Evolutionary conservation across 176 grass and related monocot genomes (phyloP).

Genomic region (Musa acuminata): DNA sequence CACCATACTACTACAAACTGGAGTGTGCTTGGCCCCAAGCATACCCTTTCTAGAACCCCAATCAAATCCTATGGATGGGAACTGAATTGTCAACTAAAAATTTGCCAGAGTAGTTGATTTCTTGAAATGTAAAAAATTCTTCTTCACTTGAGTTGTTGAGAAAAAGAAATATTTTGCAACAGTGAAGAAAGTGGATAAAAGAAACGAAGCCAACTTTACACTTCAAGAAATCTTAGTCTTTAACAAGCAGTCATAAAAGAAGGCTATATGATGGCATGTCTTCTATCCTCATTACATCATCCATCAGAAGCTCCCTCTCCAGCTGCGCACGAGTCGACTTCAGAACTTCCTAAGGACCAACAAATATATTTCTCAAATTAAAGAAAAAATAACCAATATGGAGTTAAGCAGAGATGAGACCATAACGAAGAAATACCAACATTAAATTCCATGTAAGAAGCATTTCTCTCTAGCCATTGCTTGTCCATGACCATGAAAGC

Average conservation of each 20-base stretch:
- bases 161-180: background rate
- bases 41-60: too few relatives aligned
- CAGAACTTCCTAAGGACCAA: conserved; percentile 51
- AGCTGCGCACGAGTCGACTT: conserved; percentile 65
- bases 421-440: conserved; percentile 20
- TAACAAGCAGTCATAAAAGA: conserved; percentile 44
- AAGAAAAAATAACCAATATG: background rate
- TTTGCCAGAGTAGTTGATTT: background rate
- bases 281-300: conserved; percentile 91
- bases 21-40: too few relatives aligned
- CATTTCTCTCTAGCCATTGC: conserved; percentile 92
- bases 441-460: conserved; percentile 99
- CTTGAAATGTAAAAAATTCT: background rate
- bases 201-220: background rate
- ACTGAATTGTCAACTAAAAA: too few relatives aligned
- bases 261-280: conserved; percentile 93
- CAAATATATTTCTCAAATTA: background rate
- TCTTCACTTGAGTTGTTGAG: background rate
- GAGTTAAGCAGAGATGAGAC: background rate
- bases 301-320: conserved; percentile 78
- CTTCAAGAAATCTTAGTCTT: background rate
- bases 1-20: too few relatives aligned
- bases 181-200: background rate
- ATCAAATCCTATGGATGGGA: too few relatives aligned
- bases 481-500: conserved; percentile 96